Percentiles rank a stretch among this genome's conserved stretches.
phyloP scores from a whole-genome alignment of 2,329 filamentous ascomycete species.

The Pestalotiopsis sp. region DNA sequence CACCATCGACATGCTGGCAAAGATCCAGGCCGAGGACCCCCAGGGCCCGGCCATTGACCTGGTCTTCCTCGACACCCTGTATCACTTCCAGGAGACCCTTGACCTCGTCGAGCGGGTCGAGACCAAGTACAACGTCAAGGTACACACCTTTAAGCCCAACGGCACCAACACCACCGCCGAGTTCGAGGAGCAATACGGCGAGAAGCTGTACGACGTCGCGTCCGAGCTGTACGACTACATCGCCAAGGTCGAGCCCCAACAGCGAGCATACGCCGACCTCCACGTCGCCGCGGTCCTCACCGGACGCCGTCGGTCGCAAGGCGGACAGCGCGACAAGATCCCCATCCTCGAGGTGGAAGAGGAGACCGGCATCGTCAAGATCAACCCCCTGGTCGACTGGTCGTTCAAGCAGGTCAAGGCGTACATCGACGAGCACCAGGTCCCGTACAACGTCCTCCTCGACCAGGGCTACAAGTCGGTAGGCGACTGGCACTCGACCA shows the following conservation, averaged over 20 bases:
- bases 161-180: constrained; percentile 72
- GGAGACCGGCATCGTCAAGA: constrained; percentile 89
- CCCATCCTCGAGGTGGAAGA: constrained; percentile 90
- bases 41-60: constrained; percentile 63
- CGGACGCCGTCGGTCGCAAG: constrained; percentile 88
- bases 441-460: constrained; percentile 91
- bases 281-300: constrained; percentile 90
- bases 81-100: constrained; percentile 80
- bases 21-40: constrained; percentile 67
- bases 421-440: constrained; percentile 83
- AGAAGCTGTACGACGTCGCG: constrained; percentile 81
- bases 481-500: constrained; percentile 97
- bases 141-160: constrained; percentile 90
- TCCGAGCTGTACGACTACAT: constrained; percentile 94
- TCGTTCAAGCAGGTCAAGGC: constrained; percentile 84
- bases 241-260: constrained; percentile 95
- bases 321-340: constrained; percentile 86
- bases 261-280: constrained; percentile 86
- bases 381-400: constrained; percentile 97
- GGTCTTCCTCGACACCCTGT: constrained; percentile 83
- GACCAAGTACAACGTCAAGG: constrained; percentile 73
- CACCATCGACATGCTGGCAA: constrained; percentile 83
- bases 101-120: constrained; percentile 74
- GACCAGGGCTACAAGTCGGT: constrained; percentile 97
- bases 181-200: constrained; percentile 82